These are phyloP conservation scores for Pyrenophora graminea DNA, from an alignment of 2,329 filamentous ascomycete species.

Conservation along the genomic window DNA sequence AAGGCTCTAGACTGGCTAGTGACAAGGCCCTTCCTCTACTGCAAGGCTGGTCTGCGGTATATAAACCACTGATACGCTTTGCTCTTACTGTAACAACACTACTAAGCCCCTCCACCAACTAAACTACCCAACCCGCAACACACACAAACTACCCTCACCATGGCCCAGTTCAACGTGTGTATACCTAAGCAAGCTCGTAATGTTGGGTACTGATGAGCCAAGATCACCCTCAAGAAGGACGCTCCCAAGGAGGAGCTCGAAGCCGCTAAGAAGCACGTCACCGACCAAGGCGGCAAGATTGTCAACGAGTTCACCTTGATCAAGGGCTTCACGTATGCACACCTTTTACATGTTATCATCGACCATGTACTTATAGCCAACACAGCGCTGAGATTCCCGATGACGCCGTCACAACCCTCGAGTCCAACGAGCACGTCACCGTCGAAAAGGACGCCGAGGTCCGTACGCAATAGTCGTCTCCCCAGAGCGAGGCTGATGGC, in stretches of 20 bases:
- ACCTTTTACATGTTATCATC: too few species aligned
- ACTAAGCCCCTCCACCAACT: conserved; percentile 10
- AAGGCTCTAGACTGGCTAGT: conserved; percentile 24
- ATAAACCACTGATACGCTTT: conserved; percentile 29
- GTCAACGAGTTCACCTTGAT: conserved; percentile 82
- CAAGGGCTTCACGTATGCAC: conserved; percentile 87
- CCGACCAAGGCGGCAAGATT: conserved; percentile 80
- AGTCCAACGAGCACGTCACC: conserved; percentile 71
- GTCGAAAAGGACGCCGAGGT: conserved; percentile 77
- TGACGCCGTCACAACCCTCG: conserved; percentile 68
- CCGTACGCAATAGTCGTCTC: conserved; percentile 66
- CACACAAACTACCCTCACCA: conserved; percentile 5
- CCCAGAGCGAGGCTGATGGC: conserved; percentile 6
- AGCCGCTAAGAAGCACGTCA: conserved; percentile 77
- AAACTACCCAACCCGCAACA: not conserved
- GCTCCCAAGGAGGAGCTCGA: conserved; percentile 69
- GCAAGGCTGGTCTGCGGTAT: conserved; percentile 13
- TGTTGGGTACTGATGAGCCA: not conserved
- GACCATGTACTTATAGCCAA: conserved; percentile 5
- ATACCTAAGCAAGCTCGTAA: not conserved
- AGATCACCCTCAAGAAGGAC: conserved; percentile 81
- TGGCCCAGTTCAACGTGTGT: conserved; percentile 26
- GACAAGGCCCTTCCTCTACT: conserved; percentile 11
- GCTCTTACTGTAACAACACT: conserved; percentile 9
- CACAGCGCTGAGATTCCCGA: conserved; percentile 72